A percentile compares a stretch with the other conserved stretches of the same genome.
Evolutionary conservation across 2,329 filamentous ascomycete genomes (phyloP).

Genomic region (Talaromyces sp.): DNA sequence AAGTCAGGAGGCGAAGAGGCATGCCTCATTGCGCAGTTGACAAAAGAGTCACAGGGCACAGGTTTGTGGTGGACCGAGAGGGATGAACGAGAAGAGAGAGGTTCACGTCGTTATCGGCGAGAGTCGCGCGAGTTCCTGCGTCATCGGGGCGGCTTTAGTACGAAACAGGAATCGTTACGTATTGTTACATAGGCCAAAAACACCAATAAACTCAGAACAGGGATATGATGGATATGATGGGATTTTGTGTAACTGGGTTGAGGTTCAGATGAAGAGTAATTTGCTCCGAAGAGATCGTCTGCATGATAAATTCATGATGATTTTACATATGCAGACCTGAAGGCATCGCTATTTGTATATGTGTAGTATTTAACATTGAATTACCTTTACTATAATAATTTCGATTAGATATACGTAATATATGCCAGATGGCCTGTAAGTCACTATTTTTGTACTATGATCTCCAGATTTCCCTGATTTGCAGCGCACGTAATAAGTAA

Average conservation of each 20-base stretch:
- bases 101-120: neutral
- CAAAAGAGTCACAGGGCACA: neutral
- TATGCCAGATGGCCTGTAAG: too few relatives aligned
- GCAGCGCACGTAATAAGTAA: neutral
- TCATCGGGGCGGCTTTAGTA: neutral
- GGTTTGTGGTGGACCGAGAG: neutral
- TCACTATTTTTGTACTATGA: neutral
- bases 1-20: constrained; percentile 13
- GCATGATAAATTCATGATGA: neutral
- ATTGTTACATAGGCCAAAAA: neutral
- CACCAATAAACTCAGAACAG: neutral
- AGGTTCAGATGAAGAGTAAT: neutral
- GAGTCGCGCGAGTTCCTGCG: neutral
- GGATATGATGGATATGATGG: too few relatives aligned
- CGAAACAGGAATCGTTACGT: neutral
- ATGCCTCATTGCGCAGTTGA: constrained; percentile 11
- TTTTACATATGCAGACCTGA: too few relatives aligned
- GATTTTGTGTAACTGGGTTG: too few relatives aligned
- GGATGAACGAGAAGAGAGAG: neutral
- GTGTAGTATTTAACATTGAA: too few relatives aligned
- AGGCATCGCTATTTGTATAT: neutral
- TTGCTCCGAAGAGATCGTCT: neutral
- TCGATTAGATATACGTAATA: too few relatives aligned
- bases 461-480: neutral
- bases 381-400: too few relatives aligned